Percentiles rank a stretch among this genome's conserved stretches.
Conservation (phyloP, 2,329 filamentous ascomycete species). For the Alternaria triticina region DNA sequence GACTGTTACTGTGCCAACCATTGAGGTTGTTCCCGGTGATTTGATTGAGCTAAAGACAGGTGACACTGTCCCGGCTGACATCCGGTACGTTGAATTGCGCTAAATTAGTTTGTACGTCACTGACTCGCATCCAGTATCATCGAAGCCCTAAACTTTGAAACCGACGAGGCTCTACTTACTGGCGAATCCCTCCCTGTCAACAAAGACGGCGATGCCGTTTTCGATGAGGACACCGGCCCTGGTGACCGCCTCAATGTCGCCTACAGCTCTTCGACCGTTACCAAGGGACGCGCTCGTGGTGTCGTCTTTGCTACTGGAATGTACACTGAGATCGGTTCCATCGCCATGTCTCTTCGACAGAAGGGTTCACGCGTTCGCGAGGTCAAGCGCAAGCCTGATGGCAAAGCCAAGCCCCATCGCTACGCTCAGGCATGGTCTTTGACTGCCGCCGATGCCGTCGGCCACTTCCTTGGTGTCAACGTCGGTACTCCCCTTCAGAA, state of each 20-base stretch:
- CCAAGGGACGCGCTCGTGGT: slow-evolving; percentile 66
- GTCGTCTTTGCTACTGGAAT: slow-evolving; percentile 73
- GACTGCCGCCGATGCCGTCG: slow-evolving; percentile 52
- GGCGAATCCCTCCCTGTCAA: slow-evolving; percentile 72
- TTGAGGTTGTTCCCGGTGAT: slow-evolving; percentile 70
- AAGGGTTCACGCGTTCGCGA: slow-evolving; percentile 47
- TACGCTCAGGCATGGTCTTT: slow-evolving; percentile 57
- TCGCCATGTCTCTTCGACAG: slow-evolving; percentile 67
- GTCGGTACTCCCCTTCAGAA: slow-evolving; percentile 47
- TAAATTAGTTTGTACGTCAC: background rate
- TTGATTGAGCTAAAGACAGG: slow-evolving; percentile 67
- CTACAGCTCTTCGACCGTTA: slow-evolving; percentile 59
- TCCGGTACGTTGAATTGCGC: slow-evolving; percentile 50
- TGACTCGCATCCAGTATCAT: slow-evolving; percentile 43
- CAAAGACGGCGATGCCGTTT: slow-evolving; percentile 65
- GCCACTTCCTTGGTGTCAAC: slow-evolving; percentile 49
- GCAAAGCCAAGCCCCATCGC: slow-evolving; percentile 39
- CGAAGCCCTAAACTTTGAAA: slow-evolving; percentile 74
- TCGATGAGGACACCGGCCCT: slow-evolving; percentile 61
- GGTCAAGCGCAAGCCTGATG: slow-evolving; percentile 50
- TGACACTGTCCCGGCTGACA: slow-evolving; percentile 72
- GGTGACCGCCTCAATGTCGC: slow-evolving; percentile 73
- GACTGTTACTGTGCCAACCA: slow-evolving; percentile 58
- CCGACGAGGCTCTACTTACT: slow-evolving; percentile 74
- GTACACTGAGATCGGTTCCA: slow-evolving; percentile 75